Conservation (phyloP, 306 rosid genomes). For the Canavalia ensiformis region DNA sequence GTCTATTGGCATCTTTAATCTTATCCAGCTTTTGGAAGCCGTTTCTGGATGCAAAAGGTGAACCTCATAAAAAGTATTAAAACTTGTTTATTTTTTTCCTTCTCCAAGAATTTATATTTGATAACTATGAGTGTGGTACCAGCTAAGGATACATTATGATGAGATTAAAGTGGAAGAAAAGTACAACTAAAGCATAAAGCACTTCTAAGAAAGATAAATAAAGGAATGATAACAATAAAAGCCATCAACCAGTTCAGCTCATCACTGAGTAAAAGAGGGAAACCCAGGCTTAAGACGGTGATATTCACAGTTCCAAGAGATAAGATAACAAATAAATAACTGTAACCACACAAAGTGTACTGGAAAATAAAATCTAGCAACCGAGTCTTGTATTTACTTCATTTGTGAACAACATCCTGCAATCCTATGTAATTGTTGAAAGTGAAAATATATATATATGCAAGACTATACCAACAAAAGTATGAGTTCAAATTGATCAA, state of each 20-base stretch:
- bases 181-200: neutral
- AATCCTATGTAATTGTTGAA: neutral
- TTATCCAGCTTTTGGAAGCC: slow-evolving; percentile 98
- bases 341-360: neutral
- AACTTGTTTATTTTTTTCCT: neutral
- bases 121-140: slow-evolving; percentile 19
- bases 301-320: slow-evolving; percentile 23
- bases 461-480: slow-evolving; percentile 9
- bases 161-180: neutral
- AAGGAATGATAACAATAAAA: neutral
- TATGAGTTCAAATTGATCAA: neutral
- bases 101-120: neutral
- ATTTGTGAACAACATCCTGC: slow-evolving; percentile 28
- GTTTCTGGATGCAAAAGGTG: slow-evolving; percentile 68
- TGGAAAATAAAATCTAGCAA: neutral
- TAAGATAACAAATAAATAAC: neutral
- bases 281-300: neutral
- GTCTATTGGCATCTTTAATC: slow-evolving; percentile 93
- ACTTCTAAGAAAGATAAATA: neutral
- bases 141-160: slow-evolving; percentile 32
- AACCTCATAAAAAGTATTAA: slow-evolving; percentile 17
- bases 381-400: neutral
- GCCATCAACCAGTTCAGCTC: slow-evolving; percentile 16
- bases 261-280: slow-evolving; percentile 18
- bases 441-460: neutral